A percentile compares a stretch with the other conserved stretches of the same genome.
phyloP scores from a whole-genome alignment of 2,329 filamentous ascomycete species.

The Mollisia scopiformis region DNA sequence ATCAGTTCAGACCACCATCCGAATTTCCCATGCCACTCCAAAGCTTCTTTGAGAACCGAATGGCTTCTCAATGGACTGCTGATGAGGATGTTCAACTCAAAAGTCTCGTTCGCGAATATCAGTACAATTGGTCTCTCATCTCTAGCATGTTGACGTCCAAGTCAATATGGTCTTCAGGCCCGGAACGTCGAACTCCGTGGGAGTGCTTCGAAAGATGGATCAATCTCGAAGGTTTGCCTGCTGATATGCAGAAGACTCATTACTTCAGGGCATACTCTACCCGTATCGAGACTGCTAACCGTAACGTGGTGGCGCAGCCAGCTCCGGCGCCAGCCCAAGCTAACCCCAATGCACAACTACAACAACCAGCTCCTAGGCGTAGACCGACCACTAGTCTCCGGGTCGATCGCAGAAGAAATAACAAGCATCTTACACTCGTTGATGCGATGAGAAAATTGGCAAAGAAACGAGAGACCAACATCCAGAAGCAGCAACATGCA shows the following conservation, averaged over 20 bases:
- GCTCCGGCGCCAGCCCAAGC: constrained; percentile 33
- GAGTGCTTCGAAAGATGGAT: constrained; percentile 99
- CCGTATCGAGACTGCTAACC: constrained; percentile 62
- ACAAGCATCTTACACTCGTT: constrained; percentile 84
- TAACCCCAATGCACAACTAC: constrained; percentile 47
- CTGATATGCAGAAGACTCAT: constrained; percentile 92
- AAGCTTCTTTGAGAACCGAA: constrained; percentile 85
- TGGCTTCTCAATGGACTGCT: constrained; percentile 88
- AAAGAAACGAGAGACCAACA: constrained; percentile 85
- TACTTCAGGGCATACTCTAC: constrained; percentile 81
- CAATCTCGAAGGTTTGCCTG: constrained; percentile 83
- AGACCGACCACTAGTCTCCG: constrained; percentile 78
- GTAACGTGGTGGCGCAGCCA: constrained; percentile 45
- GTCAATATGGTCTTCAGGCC: constrained; percentile 80
- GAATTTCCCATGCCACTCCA: constrained; percentile 90
- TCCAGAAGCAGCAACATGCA: constrained; percentile 86
- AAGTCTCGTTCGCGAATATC: constrained; percentile 84
- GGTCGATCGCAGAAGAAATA: constrained; percentile 84
- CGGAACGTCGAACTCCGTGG: constrained; percentile 92
- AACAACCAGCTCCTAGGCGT: constrained; percentile 58
- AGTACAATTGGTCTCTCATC: constrained; percentile 97
- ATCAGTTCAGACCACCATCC: constrained; percentile 90
- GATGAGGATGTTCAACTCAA: constrained; percentile 90
- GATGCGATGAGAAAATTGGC: constrained; percentile 95
- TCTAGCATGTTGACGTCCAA: constrained; percentile 76